Base-by-base conservation (phyloP, 495 filamentous ascomycete species). In the Hypoxylon rickii region DNA sequence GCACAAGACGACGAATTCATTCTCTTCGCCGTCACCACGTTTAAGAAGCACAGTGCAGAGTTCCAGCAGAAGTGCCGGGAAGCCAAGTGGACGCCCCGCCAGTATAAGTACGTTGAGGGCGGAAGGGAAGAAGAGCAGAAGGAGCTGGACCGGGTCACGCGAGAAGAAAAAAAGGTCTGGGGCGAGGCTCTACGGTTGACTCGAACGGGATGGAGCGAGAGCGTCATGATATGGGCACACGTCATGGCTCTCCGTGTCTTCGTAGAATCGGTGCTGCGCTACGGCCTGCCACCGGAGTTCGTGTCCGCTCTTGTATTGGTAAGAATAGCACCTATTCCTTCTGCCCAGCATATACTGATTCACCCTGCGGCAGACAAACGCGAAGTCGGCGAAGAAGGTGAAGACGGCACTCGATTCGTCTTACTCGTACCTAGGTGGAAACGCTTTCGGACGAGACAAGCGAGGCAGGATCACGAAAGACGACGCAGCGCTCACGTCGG, bases 221-320 rank as follows among this genome's bases (percentile, higher is more conserved):
- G 85, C 41, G 90, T 95, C 53, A 96, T 96, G 91, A 86, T 91
- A 48, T 95, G 90, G 92, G 77, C 92, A 8, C 95, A 97, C 70
- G 89, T 94, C 12, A 77, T 97, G 67, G 87, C 92, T 3, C 75
- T 98, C 57, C 79, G 94, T 36, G 92, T 98, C 31, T 98, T 97
- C 71, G 94, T 98, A 15, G 94, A 98, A 79, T 96, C 92, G 8
- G 92, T 97, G 15, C 75, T 97, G 67, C 82, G 94, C 55, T 98
- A 97, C 70, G 94, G 94, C 5, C 68, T 98, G 55, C 94, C 94
- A 24, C 70, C 96, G 61, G 86, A 90, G 63, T 97, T 90, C 76
- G 86, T 96, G 38, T 89, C 85, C 58, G 90, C 84, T 42, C 73
- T 97, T 41, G 75, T 97, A 44, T 81, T 86, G 84, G 93, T 97